A percentile compares a stretch with the other conserved stretches of the same genome.
phyloP scores from a whole-genome alignment of 495 filamentous ascomycete species.

The Tuber borchii region DNA sequence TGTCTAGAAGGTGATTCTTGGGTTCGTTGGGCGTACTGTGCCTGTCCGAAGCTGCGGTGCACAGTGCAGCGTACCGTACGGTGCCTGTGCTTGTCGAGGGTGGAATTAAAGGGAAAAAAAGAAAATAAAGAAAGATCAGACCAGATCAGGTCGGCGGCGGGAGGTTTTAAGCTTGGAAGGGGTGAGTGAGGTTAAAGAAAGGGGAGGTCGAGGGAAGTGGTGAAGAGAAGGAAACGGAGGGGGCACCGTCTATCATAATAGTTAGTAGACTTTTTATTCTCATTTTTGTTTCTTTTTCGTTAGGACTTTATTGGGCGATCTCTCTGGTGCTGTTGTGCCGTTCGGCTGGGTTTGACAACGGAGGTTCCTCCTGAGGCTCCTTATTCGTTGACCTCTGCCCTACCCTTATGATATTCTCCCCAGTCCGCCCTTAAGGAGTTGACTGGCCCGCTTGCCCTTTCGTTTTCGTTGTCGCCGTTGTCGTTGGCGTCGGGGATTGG shows the following conservation, averaged over 20 bases:
- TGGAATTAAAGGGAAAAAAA: not conserved
- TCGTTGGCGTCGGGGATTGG: not conserved
- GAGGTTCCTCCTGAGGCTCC: not conserved
- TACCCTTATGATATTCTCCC: not conserved
- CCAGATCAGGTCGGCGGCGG: not conserved
- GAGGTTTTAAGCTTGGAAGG: not conserved
- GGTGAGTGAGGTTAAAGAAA: not conserved
- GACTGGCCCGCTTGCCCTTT: not conserved
- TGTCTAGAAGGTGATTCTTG: not conserved
- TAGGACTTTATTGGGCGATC: not conserved
- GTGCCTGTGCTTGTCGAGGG: not conserved
- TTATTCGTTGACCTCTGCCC: conserved; percentile 2
- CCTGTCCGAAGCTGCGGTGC: not conserved
- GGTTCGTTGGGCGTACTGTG: not conserved
- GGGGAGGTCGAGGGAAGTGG: not conserved
- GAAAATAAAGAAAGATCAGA: not conserved
- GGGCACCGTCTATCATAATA: not conserved
- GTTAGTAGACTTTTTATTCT: not conserved
- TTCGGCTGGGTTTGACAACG: not conserved
- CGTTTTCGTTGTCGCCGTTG: not conserved
- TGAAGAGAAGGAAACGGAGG: not conserved
- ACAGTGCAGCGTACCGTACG: too few relatives aligned
- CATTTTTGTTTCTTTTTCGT: not conserved
- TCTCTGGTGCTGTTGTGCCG: not conserved
- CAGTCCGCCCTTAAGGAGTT: not conserved